phyloP scores from a whole-genome alignment of 2,329 filamentous ascomycete genomes.

The Cladobotryum protrusum region DNA sequence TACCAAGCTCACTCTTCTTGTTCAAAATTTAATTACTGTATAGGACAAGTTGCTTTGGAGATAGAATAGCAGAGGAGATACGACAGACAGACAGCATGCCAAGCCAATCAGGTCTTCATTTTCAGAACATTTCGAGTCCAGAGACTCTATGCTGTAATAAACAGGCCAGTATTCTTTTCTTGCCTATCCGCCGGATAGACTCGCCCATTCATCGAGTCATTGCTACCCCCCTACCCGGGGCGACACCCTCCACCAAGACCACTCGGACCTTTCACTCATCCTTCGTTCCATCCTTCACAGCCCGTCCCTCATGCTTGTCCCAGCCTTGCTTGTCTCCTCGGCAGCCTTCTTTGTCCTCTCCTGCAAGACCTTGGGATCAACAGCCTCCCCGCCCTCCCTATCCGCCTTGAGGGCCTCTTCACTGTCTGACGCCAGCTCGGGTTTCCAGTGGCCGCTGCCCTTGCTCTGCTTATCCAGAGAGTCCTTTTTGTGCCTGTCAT shows the following conservation, averaged over 20 bases:
- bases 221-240: not conserved
- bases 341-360: slow-evolving; percentile 51
- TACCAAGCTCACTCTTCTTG: no score
- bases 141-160: no score
- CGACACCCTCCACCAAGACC: not conserved
- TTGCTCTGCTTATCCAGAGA: slow-evolving; percentile 59
- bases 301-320: slow-evolving; percentile 39
- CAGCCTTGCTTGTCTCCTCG: slow-evolving; percentile 39
- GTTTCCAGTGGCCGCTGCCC: slow-evolving; percentile 69
- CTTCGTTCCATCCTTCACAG: not conserved
- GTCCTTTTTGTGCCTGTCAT: slow-evolving; percentile 56
- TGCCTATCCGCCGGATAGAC: no score
- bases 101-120: no score
- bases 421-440: slow-evolving; percentile 69
- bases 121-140: no score
- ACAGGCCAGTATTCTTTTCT: no score
- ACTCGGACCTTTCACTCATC: no score
- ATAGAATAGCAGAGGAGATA: no score
- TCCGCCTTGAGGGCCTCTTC: slow-evolving; percentile 73
- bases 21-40: no score
- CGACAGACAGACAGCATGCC: no score
- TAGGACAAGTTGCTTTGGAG: no score
- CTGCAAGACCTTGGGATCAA: slow-evolving; percentile 45
- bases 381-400: slow-evolving; percentile 30
- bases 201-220: no score